Percentiles rank a stretch among this genome's conserved stretches.
Conservation (phyloP, 2,329 filamentous ascomycete genomes). For the Leptographium wingfieldii region DNA sequence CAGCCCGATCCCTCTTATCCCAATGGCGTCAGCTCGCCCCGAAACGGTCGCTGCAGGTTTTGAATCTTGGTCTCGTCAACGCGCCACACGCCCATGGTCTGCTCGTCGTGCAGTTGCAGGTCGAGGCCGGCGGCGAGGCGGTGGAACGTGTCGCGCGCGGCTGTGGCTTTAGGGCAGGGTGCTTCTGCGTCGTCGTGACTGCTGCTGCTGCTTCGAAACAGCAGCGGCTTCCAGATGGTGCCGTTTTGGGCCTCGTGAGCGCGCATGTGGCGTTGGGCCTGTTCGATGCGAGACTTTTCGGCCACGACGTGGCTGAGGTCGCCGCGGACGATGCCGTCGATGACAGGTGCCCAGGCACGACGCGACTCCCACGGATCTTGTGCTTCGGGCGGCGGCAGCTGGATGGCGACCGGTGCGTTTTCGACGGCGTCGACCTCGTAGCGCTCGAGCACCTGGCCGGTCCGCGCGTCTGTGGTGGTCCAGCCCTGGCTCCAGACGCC, state of each 20-base stretch:
- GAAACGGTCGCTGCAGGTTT: constrained; percentile 20
- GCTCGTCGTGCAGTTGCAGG: constrained; percentile 20
- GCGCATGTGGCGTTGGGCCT: constrained; percentile 65
- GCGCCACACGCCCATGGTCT: constrained; percentile 27
- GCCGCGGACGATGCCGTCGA: constrained; percentile 55
- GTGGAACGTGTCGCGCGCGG: constrained; percentile 20
- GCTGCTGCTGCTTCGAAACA: constrained; percentile 18
- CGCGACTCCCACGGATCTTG: constrained; percentile 74
- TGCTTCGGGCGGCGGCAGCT: constrained; percentile 40
- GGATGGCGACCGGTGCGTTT: constrained; percentile 21
- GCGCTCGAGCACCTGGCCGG: constrained; percentile 22
- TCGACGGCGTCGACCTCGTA: constrained; percentile 23
- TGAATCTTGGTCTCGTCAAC: constrained; percentile 17
- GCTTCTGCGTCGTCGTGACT: constrained; percentile 10
- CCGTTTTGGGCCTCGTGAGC: constrained; percentile 47
- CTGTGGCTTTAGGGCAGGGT: not conserved
- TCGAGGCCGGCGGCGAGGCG: constrained; percentile 17
- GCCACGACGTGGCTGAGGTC: constrained; percentile 59
- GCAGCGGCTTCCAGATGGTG: constrained; percentile 27
- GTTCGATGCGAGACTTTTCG: constrained; percentile 72
- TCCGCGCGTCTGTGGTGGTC: constrained; percentile 20
- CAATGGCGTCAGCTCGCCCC: constrained; percentile 19
- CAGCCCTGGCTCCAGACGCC: constrained; percentile 32
- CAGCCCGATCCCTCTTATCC: not conserved
- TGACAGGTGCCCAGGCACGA: constrained; percentile 68